phyloP scores from a whole-genome alignment of 345 rosid genomes.

The Laguncularia racemosa region DNA sequence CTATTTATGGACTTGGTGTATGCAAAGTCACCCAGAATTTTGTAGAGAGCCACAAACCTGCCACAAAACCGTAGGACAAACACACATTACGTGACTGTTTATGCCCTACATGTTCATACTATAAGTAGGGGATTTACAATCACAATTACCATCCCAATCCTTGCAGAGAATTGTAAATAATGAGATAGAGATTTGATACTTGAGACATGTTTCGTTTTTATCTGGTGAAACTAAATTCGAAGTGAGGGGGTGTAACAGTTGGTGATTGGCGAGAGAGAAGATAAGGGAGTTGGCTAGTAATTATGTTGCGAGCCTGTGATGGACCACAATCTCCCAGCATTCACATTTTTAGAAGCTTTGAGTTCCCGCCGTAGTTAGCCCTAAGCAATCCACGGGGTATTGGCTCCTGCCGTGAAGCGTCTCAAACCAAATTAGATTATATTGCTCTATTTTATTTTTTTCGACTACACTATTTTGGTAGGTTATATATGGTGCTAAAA shows the following conservation, averaged over 20 bases:
- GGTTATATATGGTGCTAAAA: no score
- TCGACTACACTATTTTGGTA: no score
- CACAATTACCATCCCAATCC: slow-evolving; percentile 46
- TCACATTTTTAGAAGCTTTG: no score
- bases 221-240: no score
- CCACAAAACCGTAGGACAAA: not conserved
- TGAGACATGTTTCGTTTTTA: slow-evolving; percentile 13
- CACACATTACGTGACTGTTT: not conserved
- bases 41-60: slow-evolving; percentile 50
- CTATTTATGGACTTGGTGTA: slow-evolving; percentile 33
- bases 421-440: no score
- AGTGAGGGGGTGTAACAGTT: not conserved
- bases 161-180: slow-evolving; percentile 68
- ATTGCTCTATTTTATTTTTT: no score
- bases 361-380: no score
- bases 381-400: no score
- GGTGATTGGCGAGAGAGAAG: not conserved
- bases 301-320: not conserved
- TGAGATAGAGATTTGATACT: slow-evolving; percentile 44
- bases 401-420: no score
- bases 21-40: slow-evolving; percentile 22
- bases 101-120: not conserved
- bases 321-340: no score
- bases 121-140: not conserved
- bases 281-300: not conserved